Evolutionary conservation across 1,139 yeast species (phyloP), one percentile per base, ranked within the genome.

Genomic region (Geotrichum carabidarum): DNA sequence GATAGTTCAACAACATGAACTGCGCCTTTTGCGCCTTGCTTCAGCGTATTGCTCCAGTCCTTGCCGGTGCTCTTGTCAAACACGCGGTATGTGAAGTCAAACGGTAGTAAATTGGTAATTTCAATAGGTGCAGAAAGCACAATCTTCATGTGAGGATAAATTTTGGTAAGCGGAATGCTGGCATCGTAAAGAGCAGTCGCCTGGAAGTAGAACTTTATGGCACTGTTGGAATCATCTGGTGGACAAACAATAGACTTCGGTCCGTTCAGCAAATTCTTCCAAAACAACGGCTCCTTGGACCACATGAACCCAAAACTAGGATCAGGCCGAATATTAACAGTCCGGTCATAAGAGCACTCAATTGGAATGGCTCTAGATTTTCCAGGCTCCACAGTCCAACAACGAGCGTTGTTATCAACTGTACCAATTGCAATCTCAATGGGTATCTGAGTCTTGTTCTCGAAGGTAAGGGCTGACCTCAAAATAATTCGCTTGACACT

Each of bases 41-140:
- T 71, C 47, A 93, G 72, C 12, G 69, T 65, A 22, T 84, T 85
- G 57, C 76, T 78, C 85, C 93, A 84, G 58, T 84, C 94, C 59
- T 78, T 78, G 56, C 79, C 80, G n/a, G 83, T 75, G 22, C 81
- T 82, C 64, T 88, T 87, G 66, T 89, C 95, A 66, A 86, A 88
- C 18, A 94, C 75, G 55, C 88, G 75, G 69, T 86, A 90, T 22
- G 80, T 76, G 51, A 91, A 72, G 62, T 89, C 96, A 65, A 79
- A 87, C 0, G 99, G 99, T 50, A 94, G 70, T 56, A 89, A 73
- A 63, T 94, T 94, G 62, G 86, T 91, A 59, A 94, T 77, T 62
- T 87, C 89, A 41, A 94, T 72, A 0, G 99, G 98, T 0, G 99
- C 91, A 0, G 95, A 83, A 22, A 94, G 73, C 1, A 84, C 79